phyloP scores from a whole-genome alignment of 352 stramenopile species.

The Achlya hypogyna region DNA sequence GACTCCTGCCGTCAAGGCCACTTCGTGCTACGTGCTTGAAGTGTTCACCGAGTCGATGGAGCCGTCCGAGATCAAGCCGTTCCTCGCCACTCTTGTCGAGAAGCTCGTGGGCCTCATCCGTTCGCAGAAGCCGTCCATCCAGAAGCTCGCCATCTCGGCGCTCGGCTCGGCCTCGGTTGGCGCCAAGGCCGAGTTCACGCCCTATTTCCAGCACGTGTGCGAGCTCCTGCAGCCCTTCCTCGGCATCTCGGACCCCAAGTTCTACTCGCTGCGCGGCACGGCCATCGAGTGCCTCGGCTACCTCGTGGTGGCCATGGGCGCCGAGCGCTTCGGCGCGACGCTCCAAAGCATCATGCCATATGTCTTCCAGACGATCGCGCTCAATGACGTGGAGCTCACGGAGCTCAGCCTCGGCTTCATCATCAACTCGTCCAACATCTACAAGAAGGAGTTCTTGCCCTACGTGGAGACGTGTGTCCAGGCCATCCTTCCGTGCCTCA shows the following conservation, averaged over 20 bases:
- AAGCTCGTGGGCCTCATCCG: conserved; percentile 93
- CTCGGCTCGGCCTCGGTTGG: conserved; percentile 94
- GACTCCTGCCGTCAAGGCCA: conserved; percentile 90
- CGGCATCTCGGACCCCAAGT: conserved; percentile 86
- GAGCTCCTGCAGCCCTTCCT: conserved; percentile 86
- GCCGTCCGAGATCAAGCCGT: conserved; percentile 88
- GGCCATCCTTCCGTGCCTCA: conserved; percentile 55
- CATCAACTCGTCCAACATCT: conserved; percentile 96
- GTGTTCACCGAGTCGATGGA: conserved; percentile 98
- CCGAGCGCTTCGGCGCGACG: conserved; percentile 93
- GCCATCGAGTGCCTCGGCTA: conserved; percentile 98
- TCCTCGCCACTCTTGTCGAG: conserved; percentile 92
- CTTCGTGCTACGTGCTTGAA: conserved; percentile 96
- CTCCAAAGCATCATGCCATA: conserved; percentile 92
- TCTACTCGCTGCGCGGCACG: conserved; percentile 90
- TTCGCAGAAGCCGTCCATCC: conserved; percentile 84
- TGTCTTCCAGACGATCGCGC: conserved; percentile 87
- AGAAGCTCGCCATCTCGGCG: conserved; percentile 97
- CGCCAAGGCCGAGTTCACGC: conserved; percentile 94
- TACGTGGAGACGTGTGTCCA: conserved; percentile 80
- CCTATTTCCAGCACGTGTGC: conserved; percentile 88
- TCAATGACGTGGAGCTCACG: conserved; percentile 94
- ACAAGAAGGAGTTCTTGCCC: conserved; percentile 94
- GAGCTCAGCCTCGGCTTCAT: conserved; percentile 98
- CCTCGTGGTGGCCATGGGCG: conserved; percentile 93